Base-by-base conservation (phyloP, 306 rosid genomes). In the Lotus japonicus region DNA sequence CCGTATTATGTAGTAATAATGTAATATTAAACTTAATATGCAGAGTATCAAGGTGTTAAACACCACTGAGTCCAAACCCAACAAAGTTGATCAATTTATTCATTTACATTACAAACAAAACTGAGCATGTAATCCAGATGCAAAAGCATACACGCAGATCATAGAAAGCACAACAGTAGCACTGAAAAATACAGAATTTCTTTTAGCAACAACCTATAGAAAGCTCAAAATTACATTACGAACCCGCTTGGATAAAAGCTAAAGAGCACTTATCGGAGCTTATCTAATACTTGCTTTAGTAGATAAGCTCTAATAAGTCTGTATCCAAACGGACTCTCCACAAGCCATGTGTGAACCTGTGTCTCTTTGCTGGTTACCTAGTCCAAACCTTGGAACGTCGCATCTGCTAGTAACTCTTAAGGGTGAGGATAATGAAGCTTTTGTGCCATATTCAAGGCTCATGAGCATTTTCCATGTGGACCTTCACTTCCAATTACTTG, bases 381-480 rank as follows among this genome's bases (percentile, higher is more conserved):
- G 44, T 26, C 46, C 73, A 57, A 79, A 64, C 6, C 16, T 72
- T n/a, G 78, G 82, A 74, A 76, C 80, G 66, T 79, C 78, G 76
- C 77, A 46, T 87, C 78, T 1, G 57, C 59, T 1, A 12, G 52
- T 38, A 44, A 17, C 26, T 67, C 12, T 54, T 58, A 12, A 11
- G 9, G 13, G 45, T 21, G 33, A 9, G 51, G 56, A 5, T 12
- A 16, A 6, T 14, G 54, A 38, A 19, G 36, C 38, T 41, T 38
- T 16, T 70, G 69, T 3, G 64, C 65, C 21, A 8, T 61, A 56
- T 50, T 64, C 11, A 28, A 58, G 49, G 56, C 48, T 23, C 48
- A 9, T 16, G 63, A 75, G 36, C 21, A n/a, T 54, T 58, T 15
- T 45, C 60, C 51, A 5, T 5, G 67, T 7, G 11, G 38, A 36